A percentile compares a stretch with the other conserved stretches of the same genome.
phyloP scores from a whole-genome alignment of 2,329 filamentous ascomycete genomes.

The Colletotrichum sp. region DNA sequence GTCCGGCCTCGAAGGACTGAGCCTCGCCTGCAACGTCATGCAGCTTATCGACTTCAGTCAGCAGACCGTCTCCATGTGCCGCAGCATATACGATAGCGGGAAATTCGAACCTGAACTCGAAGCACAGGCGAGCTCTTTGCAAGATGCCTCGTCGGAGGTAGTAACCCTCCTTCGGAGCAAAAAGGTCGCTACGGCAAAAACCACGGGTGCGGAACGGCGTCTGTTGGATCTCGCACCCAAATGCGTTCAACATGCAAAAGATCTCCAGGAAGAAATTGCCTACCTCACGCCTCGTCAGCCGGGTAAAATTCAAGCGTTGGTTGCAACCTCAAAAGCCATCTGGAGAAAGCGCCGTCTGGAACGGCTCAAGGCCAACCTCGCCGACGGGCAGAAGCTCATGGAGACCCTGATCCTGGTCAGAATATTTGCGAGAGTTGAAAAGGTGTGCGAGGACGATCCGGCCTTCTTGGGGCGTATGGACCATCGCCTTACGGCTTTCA shows the following conservation, averaged over 20 bases:
- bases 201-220: not conserved
- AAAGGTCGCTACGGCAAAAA: not conserved
- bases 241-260: not conserved
- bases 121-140: not conserved
- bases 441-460: not conserved
- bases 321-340: not conserved
- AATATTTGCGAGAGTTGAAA: not conserved
- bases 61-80: not conserved
- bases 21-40: not conserved
- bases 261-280: not conserved
- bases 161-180: fast-evolving
- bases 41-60: not conserved
- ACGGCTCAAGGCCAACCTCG: not conserved
- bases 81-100: not conserved
- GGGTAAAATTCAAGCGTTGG: not conserved
- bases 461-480: fast-evolving
- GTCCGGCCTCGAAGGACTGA: not conserved
- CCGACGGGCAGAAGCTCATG: not conserved
- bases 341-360: not conserved
- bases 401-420: not conserved
- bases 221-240: not conserved
- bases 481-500: not conserved
- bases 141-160: not conserved
- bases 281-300: not conserved
- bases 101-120: not conserved